Conservation (phyloP, 495 filamentous ascomycete genomes). For the Hypoxylon intermedium region DNA sequence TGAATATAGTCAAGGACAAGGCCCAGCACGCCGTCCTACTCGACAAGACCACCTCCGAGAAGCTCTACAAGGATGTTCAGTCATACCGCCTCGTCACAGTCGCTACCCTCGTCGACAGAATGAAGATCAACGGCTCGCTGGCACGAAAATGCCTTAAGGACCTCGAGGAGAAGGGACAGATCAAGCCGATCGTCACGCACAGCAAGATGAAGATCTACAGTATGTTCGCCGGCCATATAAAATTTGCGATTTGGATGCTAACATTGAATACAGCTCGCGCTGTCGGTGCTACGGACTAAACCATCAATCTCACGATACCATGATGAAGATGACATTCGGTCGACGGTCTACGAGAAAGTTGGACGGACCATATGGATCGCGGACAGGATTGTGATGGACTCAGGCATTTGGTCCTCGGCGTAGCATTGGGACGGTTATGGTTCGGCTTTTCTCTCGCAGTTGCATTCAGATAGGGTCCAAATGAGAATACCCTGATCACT, state of each 20-base stretch:
- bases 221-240: conserved; percentile 62
- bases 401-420: conserved; percentile 46
- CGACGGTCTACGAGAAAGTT: conserved; percentile 33
- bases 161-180: conserved; percentile 95
- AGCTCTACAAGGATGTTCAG: conserved; percentile 98
- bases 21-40: conserved; percentile 92
- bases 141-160: conserved; percentile 89
- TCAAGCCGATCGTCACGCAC: conserved; percentile 98
- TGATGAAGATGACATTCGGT: conserved; percentile 38
- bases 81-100: conserved; percentile 99
- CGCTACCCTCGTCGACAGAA: conserved; percentile 95
- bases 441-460: conserved; percentile 41
- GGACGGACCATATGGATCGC: conserved; percentile 42
- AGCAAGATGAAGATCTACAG: conserved; percentile 99
- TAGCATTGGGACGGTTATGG: conserved; percentile 46
- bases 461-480: conserved; percentile 46
- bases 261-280: conserved; percentile 62
- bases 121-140: conserved; percentile 99
- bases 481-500: conserved; percentile 40
- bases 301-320: conserved; percentile 46
- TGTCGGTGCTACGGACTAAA: conserved; percentile 65
- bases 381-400: conserved; percentile 40
- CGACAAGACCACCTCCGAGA: conserved; percentile 81
- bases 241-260: conserved; percentile 43
- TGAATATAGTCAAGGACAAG: conserved; percentile 96